Percentiles rank a stretch among this genome's conserved stretches.
Evolutionary conservation across 1,284 basidiomycete genomes (phyloP).

Genomic region (Thelephora terrestris): DNA sequence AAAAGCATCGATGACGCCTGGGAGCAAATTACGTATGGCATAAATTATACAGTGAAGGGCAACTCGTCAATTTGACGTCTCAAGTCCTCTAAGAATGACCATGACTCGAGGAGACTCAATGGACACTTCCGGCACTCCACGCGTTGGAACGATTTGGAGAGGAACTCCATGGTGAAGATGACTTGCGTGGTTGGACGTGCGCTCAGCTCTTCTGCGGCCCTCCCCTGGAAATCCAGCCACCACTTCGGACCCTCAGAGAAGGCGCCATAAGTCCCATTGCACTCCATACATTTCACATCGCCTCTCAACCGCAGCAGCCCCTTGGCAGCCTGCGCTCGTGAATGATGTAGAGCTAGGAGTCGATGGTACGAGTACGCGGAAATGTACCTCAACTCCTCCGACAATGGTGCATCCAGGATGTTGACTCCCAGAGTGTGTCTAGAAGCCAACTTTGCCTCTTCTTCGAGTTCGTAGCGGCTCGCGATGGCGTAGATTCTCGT

Average conservation of each 20-base stretch:
- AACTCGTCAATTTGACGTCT: slow-evolving; percentile 50
- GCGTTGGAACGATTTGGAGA: slow-evolving; percentile 39
- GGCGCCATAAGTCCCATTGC: slow-evolving; percentile 41
- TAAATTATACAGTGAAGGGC: slow-evolving; percentile 39
- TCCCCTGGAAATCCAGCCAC: slow-evolving; percentile 51
- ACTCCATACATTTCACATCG: slow-evolving; percentile 55
- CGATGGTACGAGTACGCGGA: slow-evolving; percentile 55
- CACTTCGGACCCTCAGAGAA: slow-evolving; percentile 45
- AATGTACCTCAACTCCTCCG: slow-evolving; percentile 56
- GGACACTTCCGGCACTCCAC: slow-evolving; percentile 49
- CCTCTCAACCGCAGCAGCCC: slow-evolving; percentile 35
- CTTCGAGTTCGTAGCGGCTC: slow-evolving; percentile 49
- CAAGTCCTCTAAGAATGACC: slow-evolving; percentile 41
- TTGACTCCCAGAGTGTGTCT: slow-evolving; percentile 42
- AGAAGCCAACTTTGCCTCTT: slow-evolving; percentile 31
- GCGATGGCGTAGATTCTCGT: slow-evolving; percentile 62
- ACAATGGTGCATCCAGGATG: slow-evolving; percentile 42
- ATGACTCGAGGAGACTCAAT: slow-evolving; percentile 50
- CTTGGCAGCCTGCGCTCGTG: slow-evolving; percentile 37
- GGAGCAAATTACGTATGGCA: not conserved
- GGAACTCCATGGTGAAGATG: slow-evolving; percentile 50
- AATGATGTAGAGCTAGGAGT: slow-evolving; percentile 48
- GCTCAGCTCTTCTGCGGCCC: slow-evolving; percentile 46
- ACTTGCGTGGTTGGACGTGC: slow-evolving; percentile 45
- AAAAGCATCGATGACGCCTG: not conserved